Percentiles rank a stretch among this genome's conserved stretches.
phyloP scores from a whole-genome alignment of 352 stramenopile species.

The Hyaloperonospora brassicae region DNA sequence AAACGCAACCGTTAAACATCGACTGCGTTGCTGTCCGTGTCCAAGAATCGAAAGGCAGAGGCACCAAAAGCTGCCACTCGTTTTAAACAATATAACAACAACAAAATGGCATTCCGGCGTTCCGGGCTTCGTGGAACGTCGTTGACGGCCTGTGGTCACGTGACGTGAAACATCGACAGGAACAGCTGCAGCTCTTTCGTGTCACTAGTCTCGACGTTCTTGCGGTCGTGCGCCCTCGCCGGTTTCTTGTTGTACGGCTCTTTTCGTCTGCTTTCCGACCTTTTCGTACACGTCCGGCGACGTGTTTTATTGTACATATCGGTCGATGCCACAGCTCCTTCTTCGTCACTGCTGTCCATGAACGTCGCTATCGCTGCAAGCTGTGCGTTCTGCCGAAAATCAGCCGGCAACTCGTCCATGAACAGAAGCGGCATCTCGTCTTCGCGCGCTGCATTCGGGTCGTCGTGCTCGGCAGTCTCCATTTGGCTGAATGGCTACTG shows the following conservation, averaged over 20 bases:
- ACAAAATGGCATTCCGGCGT: slow-evolving; percentile 3
- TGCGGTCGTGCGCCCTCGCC: slow-evolving; percentile 5
- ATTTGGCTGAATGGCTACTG: too few relatives aligned
- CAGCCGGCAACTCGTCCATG: slow-evolving; percentile 52
- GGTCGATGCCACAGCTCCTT: not conserved
- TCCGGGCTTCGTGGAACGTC: not conserved
- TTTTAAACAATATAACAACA: not conserved
- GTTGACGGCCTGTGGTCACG: slow-evolving; percentile 2
- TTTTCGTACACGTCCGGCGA: slow-evolving; percentile 2
- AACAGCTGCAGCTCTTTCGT: slow-evolving; percentile 55
- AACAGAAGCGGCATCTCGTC: slow-evolving; percentile 77
- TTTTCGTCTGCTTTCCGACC: slow-evolving; percentile 8
- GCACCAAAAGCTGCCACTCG: too few relatives aligned
- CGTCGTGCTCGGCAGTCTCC: too few relatives aligned
- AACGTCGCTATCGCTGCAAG: slow-evolving; percentile 69
- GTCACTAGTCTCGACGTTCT: slow-evolving; percentile 7
- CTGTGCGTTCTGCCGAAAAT: slow-evolving; percentile 60
- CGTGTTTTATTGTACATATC: slow-evolving; percentile 6
- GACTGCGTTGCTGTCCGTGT: too few relatives aligned
- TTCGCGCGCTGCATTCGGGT: slow-evolving; percentile 17
- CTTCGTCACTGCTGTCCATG: slow-evolving; percentile 52
- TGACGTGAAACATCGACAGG: slow-evolving; percentile 49
- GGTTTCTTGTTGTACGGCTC: slow-evolving; percentile 24
- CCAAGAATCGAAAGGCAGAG: too few relatives aligned
- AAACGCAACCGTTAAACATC: too few relatives aligned